Evolutionary conservation across 2,329 filamentous ascomycete species (phyloP).

Genomic region (Paecilomyces sp.): DNA sequence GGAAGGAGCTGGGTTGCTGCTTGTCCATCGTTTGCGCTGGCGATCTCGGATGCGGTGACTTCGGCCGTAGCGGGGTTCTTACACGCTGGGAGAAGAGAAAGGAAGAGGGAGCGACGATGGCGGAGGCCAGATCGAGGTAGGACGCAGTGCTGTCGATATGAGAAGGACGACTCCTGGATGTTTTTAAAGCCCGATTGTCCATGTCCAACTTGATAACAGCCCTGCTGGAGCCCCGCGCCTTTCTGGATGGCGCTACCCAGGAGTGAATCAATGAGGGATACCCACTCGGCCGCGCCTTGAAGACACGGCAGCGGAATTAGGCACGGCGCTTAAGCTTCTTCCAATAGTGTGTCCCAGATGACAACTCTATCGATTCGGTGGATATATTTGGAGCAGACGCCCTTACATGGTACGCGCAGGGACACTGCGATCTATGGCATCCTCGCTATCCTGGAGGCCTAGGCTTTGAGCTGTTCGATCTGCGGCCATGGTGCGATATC

Average conservation of each 20-base stretch:
- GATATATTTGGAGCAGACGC: neutral
- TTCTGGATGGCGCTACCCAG: conserved; percentile 1
- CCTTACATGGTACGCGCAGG: neutral
- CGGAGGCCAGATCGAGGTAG: conserved; percentile 23
- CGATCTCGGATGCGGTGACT: conserved; percentile 8
- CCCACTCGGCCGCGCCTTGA: neutral
- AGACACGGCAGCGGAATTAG: neutral
- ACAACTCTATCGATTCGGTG: neutral
- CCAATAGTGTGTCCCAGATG: neutral
- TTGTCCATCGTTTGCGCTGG: conserved; percentile 63
- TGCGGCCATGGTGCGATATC: neutral
- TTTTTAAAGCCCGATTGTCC: conserved; percentile 8
- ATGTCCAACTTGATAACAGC: conserved; percentile 5
- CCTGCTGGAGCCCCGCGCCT: conserved; percentile 14
- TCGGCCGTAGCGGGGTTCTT: conserved; percentile 9
- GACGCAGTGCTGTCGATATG: conserved; percentile 12
- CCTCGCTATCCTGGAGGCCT: neutral
- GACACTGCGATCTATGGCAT: neutral
- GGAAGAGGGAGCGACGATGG: conserved; percentile 28
- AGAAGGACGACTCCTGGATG: conserved; percentile 12
- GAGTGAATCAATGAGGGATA: conserved; percentile 3
- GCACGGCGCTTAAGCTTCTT: conserved; percentile 1
- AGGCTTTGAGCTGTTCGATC: neutral
- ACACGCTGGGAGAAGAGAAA: conserved; percentile 25
- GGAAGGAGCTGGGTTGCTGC: conserved; percentile 90